phyloP scores from a whole-genome alignment of 1,284 basidiomycete species.

The Gomphus sp. region DNA sequence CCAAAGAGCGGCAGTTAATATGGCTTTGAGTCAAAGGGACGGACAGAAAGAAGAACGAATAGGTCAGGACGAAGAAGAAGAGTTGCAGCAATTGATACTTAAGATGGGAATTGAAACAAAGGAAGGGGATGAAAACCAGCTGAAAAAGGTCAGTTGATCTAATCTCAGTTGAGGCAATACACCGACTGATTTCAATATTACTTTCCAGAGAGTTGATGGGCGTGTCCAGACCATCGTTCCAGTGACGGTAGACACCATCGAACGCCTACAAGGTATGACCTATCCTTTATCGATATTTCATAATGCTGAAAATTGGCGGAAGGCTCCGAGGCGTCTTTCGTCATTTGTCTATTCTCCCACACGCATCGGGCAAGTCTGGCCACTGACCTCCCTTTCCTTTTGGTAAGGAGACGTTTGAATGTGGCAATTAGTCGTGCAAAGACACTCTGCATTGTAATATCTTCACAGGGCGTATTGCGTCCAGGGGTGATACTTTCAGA shows the following conservation, averaged over 20 bases:
- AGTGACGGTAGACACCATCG: conserved; percentile 39
- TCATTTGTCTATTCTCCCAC: conserved; percentile 39
- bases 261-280: conserved; percentile 34
- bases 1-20: conserved; percentile 37
- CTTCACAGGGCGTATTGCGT: conserved; percentile 32
- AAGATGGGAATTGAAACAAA: neutral
- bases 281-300: neutral
- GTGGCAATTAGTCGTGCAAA: conserved; percentile 43
- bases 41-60: conserved; percentile 9
- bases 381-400: conserved; percentile 27
- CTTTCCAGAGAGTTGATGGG: neutral
- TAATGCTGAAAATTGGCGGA: neutral
- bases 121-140: neutral
- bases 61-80: conserved; percentile 1
- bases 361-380: conserved; percentile 26
- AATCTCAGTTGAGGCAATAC: neutral
- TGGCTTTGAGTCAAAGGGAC: conserved; percentile 21
- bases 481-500: conserved; percentile 34
- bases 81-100: neutral
- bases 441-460: conserved; percentile 36
- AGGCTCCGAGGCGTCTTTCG: conserved; percentile 43
- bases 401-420: conserved; percentile 37
- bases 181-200: neutral
- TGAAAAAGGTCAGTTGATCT: neutral
- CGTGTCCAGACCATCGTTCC: neutral